Conservation (phyloP, 352 stramenopile species). For the Lagenidium giganteum region DNA sequence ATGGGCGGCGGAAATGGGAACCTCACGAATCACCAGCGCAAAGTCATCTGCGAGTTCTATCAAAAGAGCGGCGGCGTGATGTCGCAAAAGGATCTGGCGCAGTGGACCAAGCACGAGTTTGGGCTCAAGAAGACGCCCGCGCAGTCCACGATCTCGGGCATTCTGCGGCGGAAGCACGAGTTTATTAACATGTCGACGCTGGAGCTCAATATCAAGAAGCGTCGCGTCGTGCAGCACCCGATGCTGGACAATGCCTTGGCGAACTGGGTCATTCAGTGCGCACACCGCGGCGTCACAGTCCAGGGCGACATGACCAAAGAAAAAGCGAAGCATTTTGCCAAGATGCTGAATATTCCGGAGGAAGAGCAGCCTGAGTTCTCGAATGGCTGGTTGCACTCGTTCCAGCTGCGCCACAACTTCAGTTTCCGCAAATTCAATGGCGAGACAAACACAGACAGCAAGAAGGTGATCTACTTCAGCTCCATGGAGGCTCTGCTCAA, state of each 20-base stretch:
- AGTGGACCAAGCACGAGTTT: constrained; percentile 87
- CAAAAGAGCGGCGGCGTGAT: constrained; percentile 73
- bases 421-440: constrained; percentile 81
- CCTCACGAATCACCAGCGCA: constrained; percentile 81
- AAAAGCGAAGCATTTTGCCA: constrained; percentile 80
- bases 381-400: constrained; percentile 76
- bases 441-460: constrained; percentile 24
- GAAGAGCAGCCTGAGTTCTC: constrained; percentile 77
- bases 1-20: constrained; percentile 59
- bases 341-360: constrained; percentile 74
- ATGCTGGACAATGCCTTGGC: constrained; percentile 72
- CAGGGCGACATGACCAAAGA: constrained; percentile 83
- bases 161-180: constrained; percentile 75
- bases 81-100: constrained; percentile 82
- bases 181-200: constrained; percentile 83
- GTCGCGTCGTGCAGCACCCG: constrained; percentile 75
- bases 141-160: constrained; percentile 82
- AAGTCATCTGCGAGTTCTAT: constrained; percentile 83
- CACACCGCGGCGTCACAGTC: constrained; percentile 68
- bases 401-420: constrained; percentile 81
- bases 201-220: constrained; percentile 80
- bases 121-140: constrained; percentile 73
- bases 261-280: constrained; percentile 86
- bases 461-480: constrained; percentile 43
- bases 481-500: constrained; percentile 50